Conservation (phyloP, 148 eudicot species). For the Diospyros lotus region DNA sequence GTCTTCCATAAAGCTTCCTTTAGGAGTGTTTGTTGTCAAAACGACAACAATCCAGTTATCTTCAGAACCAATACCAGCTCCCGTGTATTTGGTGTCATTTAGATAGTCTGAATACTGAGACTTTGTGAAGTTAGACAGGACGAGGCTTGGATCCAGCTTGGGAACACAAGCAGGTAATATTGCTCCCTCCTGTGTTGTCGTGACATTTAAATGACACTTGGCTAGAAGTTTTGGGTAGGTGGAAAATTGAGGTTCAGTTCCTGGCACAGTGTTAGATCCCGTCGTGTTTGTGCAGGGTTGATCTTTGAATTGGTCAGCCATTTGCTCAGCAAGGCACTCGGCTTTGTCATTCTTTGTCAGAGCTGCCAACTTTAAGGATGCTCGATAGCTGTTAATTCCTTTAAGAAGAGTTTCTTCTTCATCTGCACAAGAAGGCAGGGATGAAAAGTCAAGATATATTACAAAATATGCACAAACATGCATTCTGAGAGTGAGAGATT, state of each 20-base stretch:
- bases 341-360: constrained; percentile 54
- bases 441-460: background rate
- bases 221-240: constrained; percentile 44
- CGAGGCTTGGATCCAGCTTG: constrained; percentile 44
- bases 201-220: constrained; percentile 57
- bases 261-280: constrained; percentile 63
- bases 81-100: constrained; percentile 51
- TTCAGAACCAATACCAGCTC: constrained; percentile 57
- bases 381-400: constrained; percentile 57
- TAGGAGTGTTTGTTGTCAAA: constrained; percentile 47
- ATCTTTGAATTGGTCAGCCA: constrained; percentile 57
- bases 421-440: constrained; percentile 25
- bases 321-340: constrained; percentile 59
- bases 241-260: constrained; percentile 53
- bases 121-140: constrained; percentile 60
- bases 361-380: constrained; percentile 46
- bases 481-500: background rate
- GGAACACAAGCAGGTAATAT: constrained; percentile 82
- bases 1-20: constrained; percentile 38
- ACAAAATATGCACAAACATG: background rate
- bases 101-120: constrained; percentile 56
- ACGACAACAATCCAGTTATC: constrained; percentile 74
- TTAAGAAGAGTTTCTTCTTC: constrained; percentile 62
- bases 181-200: constrained; percentile 48
- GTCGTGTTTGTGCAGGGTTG: constrained; percentile 70